Evolutionary conservation across 2,329 filamentous ascomycete species (phyloP).

Genomic region (Neonectria hederae): DNA sequence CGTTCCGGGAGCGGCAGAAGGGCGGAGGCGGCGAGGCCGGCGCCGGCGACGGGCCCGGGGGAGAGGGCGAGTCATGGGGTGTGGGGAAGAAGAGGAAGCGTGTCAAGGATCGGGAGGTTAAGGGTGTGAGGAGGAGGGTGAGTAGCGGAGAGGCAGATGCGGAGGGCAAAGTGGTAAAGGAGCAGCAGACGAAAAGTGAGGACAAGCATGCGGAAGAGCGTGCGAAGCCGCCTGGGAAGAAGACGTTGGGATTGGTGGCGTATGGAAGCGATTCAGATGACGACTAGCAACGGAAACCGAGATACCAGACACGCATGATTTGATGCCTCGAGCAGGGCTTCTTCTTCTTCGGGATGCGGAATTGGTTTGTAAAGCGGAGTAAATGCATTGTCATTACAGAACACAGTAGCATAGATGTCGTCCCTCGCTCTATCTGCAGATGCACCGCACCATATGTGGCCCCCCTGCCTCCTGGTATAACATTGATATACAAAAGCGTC

Average conservation of each 20-base stretch:
- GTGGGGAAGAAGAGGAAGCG: slow-evolving; percentile 52
- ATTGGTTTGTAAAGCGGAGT: slow-evolving; percentile 28
- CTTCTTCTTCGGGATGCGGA: not conserved
- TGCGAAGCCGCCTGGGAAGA: slow-evolving; percentile 32
- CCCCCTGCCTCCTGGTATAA: slow-evolving; percentile 32
- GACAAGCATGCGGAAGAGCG: slow-evolving; percentile 15
- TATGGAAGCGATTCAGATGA: slow-evolving; percentile 63
- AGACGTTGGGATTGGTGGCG: slow-evolving; percentile 56
- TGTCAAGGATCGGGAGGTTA: slow-evolving; percentile 49
- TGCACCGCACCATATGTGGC: slow-evolving; percentile 17
- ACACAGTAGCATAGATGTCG: slow-evolving; percentile 26
- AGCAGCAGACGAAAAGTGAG: slow-evolving; percentile 23
- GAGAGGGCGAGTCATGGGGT: slow-evolving; percentile 46
- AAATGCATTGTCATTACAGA: slow-evolving; percentile 28
- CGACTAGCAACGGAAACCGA: slow-evolving; percentile 43
- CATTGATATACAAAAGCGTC: slow-evolving; percentile 36
- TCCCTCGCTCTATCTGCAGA: slow-evolving; percentile 34
- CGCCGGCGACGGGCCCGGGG: slow-evolving; percentile 40
- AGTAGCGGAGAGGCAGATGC: slow-evolving; percentile 25
- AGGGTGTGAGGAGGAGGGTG: slow-evolving; percentile 44
- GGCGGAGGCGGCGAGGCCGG: slow-evolving; percentile 33
- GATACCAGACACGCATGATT: not conserved
- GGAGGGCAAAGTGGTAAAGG: slow-evolving; percentile 28
- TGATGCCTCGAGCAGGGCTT: not conserved
- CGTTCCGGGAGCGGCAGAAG: slow-evolving; percentile 64